These are phyloP conservation scores for Orbilia ellipsospora DNA, from an alignment of 2,329 filamentous ascomycete genomes.

Conservation along the genomic window DNA sequence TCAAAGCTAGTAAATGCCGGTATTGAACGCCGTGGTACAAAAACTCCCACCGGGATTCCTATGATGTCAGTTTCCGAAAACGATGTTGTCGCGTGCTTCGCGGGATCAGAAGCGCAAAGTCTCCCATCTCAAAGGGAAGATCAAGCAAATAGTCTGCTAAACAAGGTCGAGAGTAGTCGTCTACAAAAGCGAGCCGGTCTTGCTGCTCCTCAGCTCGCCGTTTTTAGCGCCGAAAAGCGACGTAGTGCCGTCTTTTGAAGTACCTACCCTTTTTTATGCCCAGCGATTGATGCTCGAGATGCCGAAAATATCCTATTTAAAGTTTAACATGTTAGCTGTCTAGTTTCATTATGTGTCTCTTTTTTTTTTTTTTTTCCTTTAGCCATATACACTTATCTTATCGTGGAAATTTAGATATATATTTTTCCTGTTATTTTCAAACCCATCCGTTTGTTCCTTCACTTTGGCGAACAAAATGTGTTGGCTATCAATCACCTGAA, in stretches of 20 bases:
- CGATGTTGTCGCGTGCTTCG: constrained; percentile 62
- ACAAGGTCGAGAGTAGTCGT: constrained; percentile 79
- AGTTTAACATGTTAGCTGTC: background rate
- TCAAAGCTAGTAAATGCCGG: constrained; percentile 91
- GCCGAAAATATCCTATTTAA: no score
- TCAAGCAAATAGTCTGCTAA: constrained; percentile 77
- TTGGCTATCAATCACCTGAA: no score
- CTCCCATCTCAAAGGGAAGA: constrained; percentile 70
- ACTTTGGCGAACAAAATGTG: no score
- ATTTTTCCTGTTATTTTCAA: no score
- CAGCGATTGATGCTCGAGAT: no score
- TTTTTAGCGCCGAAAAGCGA: constrained; percentile 90
- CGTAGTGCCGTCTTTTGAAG: constrained; percentile 74
- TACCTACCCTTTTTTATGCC: background rate
- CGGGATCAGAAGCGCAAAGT: constrained; percentile 71
- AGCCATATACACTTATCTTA: no score
- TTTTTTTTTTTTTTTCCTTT: no score
- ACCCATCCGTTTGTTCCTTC: no score
- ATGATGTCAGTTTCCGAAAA: constrained; percentile 91
- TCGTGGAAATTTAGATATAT: no score
- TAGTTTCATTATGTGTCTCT: no score
- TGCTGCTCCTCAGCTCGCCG: constrained; percentile 70
- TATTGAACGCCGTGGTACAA: constrained; percentile 79
- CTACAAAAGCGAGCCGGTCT: constrained; percentile 76
- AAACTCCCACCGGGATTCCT: constrained; percentile 74